A percentile compares a stretch with the other conserved stretches of the same genome.
Evolutionary conservation across 2,329 filamentous ascomycete species (phyloP).

Genomic region (Aureobasidium melanogenum): DNA sequence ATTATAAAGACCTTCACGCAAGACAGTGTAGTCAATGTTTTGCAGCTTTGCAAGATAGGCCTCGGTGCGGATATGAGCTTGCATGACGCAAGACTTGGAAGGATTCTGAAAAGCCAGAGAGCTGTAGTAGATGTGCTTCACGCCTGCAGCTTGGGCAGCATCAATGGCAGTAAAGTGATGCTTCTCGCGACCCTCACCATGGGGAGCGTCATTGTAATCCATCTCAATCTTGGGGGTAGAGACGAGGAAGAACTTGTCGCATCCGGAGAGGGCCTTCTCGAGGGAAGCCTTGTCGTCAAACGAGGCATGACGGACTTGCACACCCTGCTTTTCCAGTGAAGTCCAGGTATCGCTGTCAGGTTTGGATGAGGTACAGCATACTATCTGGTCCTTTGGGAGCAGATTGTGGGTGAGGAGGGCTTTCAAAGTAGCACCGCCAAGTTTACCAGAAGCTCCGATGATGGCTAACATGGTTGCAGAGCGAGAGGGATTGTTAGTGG

Average conservation of each 20-base stretch:
- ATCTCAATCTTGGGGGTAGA: slow-evolving; percentile 35
- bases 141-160: slow-evolving; percentile 31
- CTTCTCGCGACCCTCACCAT: slow-evolving; percentile 34
- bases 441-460: slow-evolving; percentile 37
- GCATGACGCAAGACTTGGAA: slow-evolving; percentile 36
- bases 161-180: slow-evolving; percentile 37
- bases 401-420: slow-evolving; percentile 35
- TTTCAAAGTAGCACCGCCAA: slow-evolving; percentile 35
- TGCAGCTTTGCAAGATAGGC: slow-evolving; percentile 24
- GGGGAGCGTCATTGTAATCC: slow-evolving; percentile 35
- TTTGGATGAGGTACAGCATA: slow-evolving; percentile 28
- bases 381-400: slow-evolving; percentile 28
- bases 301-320: slow-evolving; percentile 30
- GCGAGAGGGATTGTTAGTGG: not conserved
- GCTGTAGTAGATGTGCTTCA: slow-evolving; percentile 40
- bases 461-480: slow-evolving; percentile 27
- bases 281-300: slow-evolving; percentile 31
- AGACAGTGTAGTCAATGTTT: slow-evolving; percentile 27
- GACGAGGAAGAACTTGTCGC: slow-evolving; percentile 36
- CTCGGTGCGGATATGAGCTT: slow-evolving; percentile 39
- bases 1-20: slow-evolving; percentile 38
- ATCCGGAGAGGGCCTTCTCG: slow-evolving; percentile 27
- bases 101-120: slow-evolving; percentile 35
- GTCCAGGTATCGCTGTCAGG: slow-evolving; percentile 15
- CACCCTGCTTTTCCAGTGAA: slow-evolving; percentile 14